A percentile compares a stretch with the other conserved stretches of the same genome.
Conservation (phyloP, 1,284 basidiomycete species). For the Thelephora terrestris region DNA sequence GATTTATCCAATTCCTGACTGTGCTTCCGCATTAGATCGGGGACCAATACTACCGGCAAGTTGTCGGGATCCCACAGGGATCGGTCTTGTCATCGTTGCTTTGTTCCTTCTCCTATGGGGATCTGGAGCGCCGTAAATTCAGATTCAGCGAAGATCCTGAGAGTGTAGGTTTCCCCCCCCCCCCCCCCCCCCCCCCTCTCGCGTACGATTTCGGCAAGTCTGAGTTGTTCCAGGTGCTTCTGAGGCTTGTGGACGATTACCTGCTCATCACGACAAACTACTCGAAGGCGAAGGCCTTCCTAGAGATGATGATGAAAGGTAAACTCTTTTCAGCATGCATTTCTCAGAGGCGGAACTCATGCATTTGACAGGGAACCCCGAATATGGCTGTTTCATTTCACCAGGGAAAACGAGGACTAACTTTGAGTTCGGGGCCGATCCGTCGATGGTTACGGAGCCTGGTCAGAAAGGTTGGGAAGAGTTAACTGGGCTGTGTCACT, state of each 20-base stretch:
- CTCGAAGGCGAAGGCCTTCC: constrained; percentile 57
- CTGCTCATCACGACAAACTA: constrained; percentile 74
- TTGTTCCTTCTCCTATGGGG: constrained; percentile 91
- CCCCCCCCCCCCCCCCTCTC: too few species aligned
- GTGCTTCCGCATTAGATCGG: constrained; percentile 49
- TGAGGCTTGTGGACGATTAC: constrained; percentile 93
- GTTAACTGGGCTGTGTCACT: background rate
- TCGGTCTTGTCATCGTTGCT: constrained; percentile 84
- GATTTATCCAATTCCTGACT: background rate
- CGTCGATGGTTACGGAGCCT: constrained; percentile 42
- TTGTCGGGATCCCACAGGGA: constrained; percentile 92
- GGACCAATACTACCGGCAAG: constrained; percentile 70
- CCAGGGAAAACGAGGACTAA: constrained; percentile 84
- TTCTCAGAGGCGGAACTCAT: background rate
- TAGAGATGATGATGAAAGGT: constrained; percentile 76
- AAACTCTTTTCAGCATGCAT: constrained; percentile 2
- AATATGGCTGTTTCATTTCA: constrained; percentile 90
- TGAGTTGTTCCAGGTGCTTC: constrained; percentile 44
- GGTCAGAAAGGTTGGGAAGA: constrained; percentile 34
- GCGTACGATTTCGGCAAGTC: background rate
- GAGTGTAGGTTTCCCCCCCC: constrained; percentile 50
- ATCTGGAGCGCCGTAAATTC: constrained; percentile 68
- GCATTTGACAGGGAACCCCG: constrained; percentile 57
- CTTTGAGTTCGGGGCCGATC: constrained; percentile 57
- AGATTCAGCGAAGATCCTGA: constrained; percentile 46